These are phyloP conservation scores for Exidia glandulosa DNA, from an alignment of 768 basidiomycete genomes.

Conservation along the genomic window DNA sequence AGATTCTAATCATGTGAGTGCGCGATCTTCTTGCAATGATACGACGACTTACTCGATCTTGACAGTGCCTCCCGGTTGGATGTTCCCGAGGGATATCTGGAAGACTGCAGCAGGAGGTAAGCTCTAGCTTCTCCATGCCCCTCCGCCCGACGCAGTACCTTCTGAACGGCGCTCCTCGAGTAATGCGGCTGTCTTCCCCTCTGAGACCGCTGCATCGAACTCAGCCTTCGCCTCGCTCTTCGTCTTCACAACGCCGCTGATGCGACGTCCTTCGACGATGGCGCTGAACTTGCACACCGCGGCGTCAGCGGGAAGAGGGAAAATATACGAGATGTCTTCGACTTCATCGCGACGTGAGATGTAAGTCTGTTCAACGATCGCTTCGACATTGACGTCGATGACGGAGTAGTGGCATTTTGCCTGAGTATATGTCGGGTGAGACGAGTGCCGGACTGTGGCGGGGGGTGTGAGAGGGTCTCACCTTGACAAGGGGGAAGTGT, in stretches of 20 bases:
- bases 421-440: too few species aligned
- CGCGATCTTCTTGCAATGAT: neutral
- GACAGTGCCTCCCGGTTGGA: neutral
- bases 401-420: neutral
- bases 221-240: neutral
- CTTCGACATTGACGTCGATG: neutral
- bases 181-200: neutral
- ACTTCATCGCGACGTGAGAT: neutral
- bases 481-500: too few species aligned
- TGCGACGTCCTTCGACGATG: neutral
- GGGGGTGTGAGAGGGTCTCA: too few species aligned
- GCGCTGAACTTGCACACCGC: constrained; percentile 1
- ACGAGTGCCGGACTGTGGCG: too few species aligned
- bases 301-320: constrained; percentile 1
- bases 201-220: neutral
- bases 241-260: neutral
- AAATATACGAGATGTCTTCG: neutral
- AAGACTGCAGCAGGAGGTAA: neutral
- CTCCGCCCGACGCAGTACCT: neutral
- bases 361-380: neutral
- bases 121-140: neutral
- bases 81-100: constrained; percentile 1
- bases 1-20: neutral
- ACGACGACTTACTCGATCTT: neutral
- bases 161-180: neutral